Base-by-base conservation (phyloP, 768 basidiomycete species). In the Coprinellus micaceus region DNA sequence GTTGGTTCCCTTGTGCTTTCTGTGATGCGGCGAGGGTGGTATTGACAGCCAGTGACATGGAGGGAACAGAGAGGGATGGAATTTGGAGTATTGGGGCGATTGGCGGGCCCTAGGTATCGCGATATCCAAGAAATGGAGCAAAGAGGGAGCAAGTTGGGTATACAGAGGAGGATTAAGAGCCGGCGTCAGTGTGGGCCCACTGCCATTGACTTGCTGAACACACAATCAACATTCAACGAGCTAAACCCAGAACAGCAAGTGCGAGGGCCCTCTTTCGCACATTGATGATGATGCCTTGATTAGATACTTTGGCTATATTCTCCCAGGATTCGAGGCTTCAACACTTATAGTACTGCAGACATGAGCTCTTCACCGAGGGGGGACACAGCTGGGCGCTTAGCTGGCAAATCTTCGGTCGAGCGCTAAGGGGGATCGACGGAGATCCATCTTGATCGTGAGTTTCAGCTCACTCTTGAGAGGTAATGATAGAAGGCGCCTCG, bases 21-120 rank as follows among this genome's bases (percentile, higher is more conserved):
- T 37, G 53, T 53, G 59, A 28, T 44, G 61, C 49, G 7, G 40
- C 19, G 52, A 61, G 46, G 53, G 44, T 62, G 28, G 65, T 63
- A 29, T 58, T 58, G 54, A 63, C 62, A 43, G 63, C 37, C 41
- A 62, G 57, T 53, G 66, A 59, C 66, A 67, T 67, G 48, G 59
- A 39, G 48, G 49, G 28, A 19, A 25, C 15, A 10, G 24, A 21
- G 41, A 39, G 25, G 22, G 24, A 26, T 40, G 10, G 54, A 6
- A 21, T 4, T 19, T 17, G 22, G 5, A 47, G 10, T 47, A 13
- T 28, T 26, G 45, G 17, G 45, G 45, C 21, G 21, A 17, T 7
- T 17, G 37, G 52, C 15, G 28, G 17, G n/a, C 19, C 33, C n/a
- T 26, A 22, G 57, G 57, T 54, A 52, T 52, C 51, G 13, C 55